Conservation (phyloP, 345 rosid species). For the Cardiospermum halicacabum region DNA sequence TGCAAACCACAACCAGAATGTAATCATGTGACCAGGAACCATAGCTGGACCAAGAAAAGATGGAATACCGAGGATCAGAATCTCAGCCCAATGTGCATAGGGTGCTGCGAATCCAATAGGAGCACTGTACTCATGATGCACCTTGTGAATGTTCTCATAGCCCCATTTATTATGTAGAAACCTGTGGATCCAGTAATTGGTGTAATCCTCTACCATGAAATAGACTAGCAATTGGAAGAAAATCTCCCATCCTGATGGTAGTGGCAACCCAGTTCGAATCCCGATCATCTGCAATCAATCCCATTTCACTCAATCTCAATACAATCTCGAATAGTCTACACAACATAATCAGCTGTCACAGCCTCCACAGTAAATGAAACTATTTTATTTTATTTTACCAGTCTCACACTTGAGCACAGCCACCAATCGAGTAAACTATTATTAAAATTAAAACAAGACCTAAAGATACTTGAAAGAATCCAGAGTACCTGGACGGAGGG, state of each 20-base stretch:
- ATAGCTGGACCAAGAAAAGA: constrained; percentile 85
- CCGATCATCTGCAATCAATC: constrained; percentile 30
- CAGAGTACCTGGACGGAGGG: constrained; percentile 68
- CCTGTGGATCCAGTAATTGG: constrained; percentile 77
- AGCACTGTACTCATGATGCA: constrained; percentile 79
- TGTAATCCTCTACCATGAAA: constrained; percentile 64
- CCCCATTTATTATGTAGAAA: constrained; percentile 74
- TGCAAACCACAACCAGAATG: constrained; percentile 83
- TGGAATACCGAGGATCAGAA: constrained; percentile 72
- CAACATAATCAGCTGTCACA: no score
- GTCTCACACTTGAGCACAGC: not conserved
- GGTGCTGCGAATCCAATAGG: constrained; percentile 76
- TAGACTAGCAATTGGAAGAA: constrained; percentile 57
- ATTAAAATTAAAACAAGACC: not conserved
- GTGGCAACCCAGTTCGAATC: constrained; percentile 53
- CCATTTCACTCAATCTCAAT: not conserved
- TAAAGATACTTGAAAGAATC: no score
- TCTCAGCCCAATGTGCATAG: constrained; percentile 82
- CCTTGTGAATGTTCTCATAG: constrained; percentile 66
- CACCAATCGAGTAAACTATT: no score
- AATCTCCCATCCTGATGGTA: constrained; percentile 68
- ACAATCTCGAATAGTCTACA: constrained; percentile 4
- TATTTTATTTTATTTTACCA: no score
- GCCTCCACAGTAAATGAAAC: not conserved
- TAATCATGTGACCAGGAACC: constrained; percentile 82